Evolutionary conservation across 2,329 filamentous ascomycete genomes (phyloP), one percentile per base, ranked within the genome.

Genomic region (Helotiales sp.): DNA sequence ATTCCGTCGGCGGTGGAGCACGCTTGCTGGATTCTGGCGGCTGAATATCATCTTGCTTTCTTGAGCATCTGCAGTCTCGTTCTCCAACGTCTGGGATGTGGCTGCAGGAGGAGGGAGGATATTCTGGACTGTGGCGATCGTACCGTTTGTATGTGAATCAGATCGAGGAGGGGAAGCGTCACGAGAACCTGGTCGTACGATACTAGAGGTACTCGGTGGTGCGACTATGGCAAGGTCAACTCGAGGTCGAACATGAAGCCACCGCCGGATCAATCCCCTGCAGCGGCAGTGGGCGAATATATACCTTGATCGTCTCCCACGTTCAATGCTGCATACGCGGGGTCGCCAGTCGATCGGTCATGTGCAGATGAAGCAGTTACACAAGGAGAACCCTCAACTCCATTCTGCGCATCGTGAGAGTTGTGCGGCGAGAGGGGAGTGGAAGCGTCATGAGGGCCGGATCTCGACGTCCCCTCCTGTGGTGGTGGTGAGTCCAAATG

Each of bases 21-120:
- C 49, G 25, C 49, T 58, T n/a, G 58, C 52, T 4, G 53, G 34
- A 7, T 31, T 47, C 15, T 59, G 48, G 33, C 52, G 53, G 15
- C 59, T 57, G 36, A 69, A 67, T 46, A 63, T 61, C 67, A 69
- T 69, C 19, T 62, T 66, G 30, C 50, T 59, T 56, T 63, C 60
- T 2, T 33, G 22, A 5, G 33, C 25, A 24, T 55, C 52, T 36
- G 59, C 52, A 10, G 52, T 25, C 10, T 51, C 54, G 54, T 57
- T 59, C 24, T 22, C 46, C 13, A 61, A 22, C 13, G 34, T 54
- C 27, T 60, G 59, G 25, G 51, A 44, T 9, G 59, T 48, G 24
- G 55, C 24, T 15, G 49, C 19, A 13, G 49, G n/a, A n/a, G 38
- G 24, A 58, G 40, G 27, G 57, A 31, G 33, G 42, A 52, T 54